These are phyloP conservation scores for Aspergillus pseudotamarii DNA, from an alignment of 2,329 filamentous ascomycete genomes.

Conservation along the genomic window DNA sequence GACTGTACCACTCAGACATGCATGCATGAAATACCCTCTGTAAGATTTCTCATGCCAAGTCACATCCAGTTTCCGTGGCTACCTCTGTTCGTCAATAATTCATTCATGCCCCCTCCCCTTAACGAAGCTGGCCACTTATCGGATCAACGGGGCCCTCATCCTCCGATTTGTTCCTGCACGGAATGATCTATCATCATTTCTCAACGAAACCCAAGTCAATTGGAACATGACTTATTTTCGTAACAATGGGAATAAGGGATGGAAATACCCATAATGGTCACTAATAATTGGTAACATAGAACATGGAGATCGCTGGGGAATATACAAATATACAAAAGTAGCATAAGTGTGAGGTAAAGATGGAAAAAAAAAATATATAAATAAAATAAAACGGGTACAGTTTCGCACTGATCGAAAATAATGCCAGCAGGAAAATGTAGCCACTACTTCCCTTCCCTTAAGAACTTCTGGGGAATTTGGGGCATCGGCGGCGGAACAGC, in stretches of 20 bases:
- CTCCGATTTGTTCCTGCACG: not conserved
- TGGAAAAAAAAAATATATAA: not conserved
- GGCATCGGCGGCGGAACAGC: constrained; percentile 35
- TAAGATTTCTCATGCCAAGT: not conserved
- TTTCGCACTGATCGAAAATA: not conserved
- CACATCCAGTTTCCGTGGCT: not conserved
- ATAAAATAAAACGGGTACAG: not conserved
- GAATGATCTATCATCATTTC: constrained; percentile 5
- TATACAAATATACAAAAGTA: constrained; percentile 3
- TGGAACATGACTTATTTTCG: not conserved
- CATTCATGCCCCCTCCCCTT: not conserved
- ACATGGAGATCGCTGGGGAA: constrained; percentile 5
- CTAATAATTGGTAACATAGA: constrained; percentile 1
- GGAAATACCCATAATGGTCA: not conserved
- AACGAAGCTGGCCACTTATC: not conserved
- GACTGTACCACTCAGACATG: constrained; percentile 1
- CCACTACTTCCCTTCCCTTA: constrained; percentile 26
- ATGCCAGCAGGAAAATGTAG: not conserved
- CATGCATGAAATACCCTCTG: not conserved
- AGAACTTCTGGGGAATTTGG: constrained; percentile 34
- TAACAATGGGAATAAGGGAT: not conserved
- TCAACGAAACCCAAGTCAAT: constrained; percentile 5
- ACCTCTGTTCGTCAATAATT: not conserved
- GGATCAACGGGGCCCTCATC: not conserved
- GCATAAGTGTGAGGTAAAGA: not conserved